A percentile compares a stretch with the other conserved stretches of the same genome.
These are phyloP conservation scores for Phascolomyces articulosus DNA, from an alignment of 371 early-diverging fungal species.

Conservation along the genomic window DNA sequence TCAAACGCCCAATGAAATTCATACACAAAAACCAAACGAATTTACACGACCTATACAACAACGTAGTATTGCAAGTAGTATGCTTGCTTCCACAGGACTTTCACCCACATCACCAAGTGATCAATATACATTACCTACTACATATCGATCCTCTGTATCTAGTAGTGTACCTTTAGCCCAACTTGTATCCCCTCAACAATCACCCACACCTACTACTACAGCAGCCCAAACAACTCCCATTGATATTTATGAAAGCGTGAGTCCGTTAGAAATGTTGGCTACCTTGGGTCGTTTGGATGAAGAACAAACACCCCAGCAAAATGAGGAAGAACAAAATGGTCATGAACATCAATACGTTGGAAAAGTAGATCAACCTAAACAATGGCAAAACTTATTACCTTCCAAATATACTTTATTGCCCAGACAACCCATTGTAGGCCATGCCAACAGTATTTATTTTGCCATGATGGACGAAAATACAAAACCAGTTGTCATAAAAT, in stretches of 20 bases:
- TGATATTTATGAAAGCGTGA: conserved; percentile 29
- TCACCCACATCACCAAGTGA: conserved; percentile 7
- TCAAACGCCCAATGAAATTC: conserved; percentile 47
- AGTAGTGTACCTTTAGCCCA: background rate
- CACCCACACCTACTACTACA: background rate
- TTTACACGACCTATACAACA: conserved; percentile 23
- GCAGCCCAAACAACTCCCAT: conserved; percentile 2
- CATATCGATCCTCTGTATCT: background rate
- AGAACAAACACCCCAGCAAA: background rate
- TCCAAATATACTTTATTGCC: background rate
- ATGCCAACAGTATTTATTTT: conserved; percentile 43
- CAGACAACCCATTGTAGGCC: conserved; percentile 38
- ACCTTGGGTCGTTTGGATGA: conserved; percentile 30
- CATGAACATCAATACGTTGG: too few relatives aligned
- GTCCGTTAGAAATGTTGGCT: conserved; percentile 45
- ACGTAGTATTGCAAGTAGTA: conserved; percentile 29
- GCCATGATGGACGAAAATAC: conserved; percentile 16
- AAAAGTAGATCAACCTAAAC: background rate
- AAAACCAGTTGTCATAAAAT: conserved; percentile 29
- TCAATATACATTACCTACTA: background rate
- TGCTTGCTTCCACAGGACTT: conserved; percentile 25
- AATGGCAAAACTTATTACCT: background rate
- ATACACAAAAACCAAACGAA: conserved; percentile 48
- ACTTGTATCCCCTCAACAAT: background rate
- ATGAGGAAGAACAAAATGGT: too few relatives aligned